Conservation (phyloP, 2,329 filamentous ascomycete species). For the Aaosphaeria arxii region DNA sequence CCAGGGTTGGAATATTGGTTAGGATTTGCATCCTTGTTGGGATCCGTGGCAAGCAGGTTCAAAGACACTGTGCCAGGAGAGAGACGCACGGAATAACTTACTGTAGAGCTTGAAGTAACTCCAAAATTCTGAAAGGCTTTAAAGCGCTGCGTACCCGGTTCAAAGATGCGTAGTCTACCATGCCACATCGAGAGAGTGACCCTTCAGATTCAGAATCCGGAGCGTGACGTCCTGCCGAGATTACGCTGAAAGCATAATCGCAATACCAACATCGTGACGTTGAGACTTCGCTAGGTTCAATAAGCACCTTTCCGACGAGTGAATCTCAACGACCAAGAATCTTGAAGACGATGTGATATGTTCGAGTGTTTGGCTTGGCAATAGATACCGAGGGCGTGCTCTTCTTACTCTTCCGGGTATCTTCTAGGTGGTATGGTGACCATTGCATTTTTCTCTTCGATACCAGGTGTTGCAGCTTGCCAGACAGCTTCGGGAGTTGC, state of each 20-base stretch:
- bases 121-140: no score
- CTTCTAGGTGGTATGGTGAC: no score
- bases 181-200: not conserved
- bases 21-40: conserved; percentile 37
- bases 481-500: conserved; percentile 2
- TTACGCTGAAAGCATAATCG: conserved; percentile 18
- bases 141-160: not conserved
- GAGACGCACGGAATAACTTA: conserved; percentile 16
- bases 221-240: conserved; percentile 38
- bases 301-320: conserved; percentile 58
- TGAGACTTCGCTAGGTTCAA: conserved; percentile 53
- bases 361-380: conserved; percentile 45
- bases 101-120: no score
- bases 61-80: not conserved
- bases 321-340: conserved; percentile 38
- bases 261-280: conserved; percentile 27
- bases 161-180: not conserved
- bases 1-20: conserved; percentile 42
- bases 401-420: conserved; percentile 22
- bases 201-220: conserved; percentile 23
- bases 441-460: conserved; percentile 9
- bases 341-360: conserved; percentile 26
- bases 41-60: conserved; percentile 16
- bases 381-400: conserved; percentile 32
- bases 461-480: conserved; percentile 36